phyloP scores from a whole-genome alignment of 768 basidiomycete species.

The Phaffia tasmanica region DNA sequence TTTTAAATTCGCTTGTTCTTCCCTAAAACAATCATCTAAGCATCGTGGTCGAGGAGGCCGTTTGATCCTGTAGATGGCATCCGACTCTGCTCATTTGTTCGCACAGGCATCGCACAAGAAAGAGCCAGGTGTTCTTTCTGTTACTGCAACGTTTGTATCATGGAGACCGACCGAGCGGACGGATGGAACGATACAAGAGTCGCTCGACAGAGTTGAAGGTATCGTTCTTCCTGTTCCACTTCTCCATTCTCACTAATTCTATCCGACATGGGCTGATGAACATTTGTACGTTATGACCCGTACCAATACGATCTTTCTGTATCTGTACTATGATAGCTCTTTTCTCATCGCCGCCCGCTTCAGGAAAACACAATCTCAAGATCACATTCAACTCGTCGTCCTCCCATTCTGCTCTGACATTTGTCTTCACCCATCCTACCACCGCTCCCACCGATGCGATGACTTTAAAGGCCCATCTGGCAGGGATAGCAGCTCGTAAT shows the following conservation, averaged over 20 bases:
- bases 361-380: conserved; percentile 34
- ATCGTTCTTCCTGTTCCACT: conserved; percentile 36
- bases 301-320: conserved; percentile 28
- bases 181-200: conserved; percentile 34
- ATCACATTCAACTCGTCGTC: conserved; percentile 35
- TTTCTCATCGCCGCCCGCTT: conserved; percentile 35
- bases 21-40: too few relatives aligned
- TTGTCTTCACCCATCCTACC: conserved; percentile 33
- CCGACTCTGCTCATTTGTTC: not conserved
- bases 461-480: conserved; percentile 33
- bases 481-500: conserved; percentile 32
- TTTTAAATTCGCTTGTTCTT: too few relatives aligned
- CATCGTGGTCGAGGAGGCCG: too few relatives aligned
- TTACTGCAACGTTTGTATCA: conserved; percentile 60
- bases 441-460: conserved; percentile 31
- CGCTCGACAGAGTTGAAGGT: conserved; percentile 43
- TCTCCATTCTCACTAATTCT: conserved; percentile 39
- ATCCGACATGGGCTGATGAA: conserved; percentile 36
- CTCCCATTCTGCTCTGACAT: conserved; percentile 31
- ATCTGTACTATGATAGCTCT: conserved; percentile 34
- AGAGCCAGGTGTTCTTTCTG: conserved; percentile 57
- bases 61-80: too few relatives aligned
- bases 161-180: conserved; percentile 58
- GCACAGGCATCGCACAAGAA: conserved; percentile 70
- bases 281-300: conserved; percentile 44